Conservation (phyloP, 1,284 basidiomycete genomes). For the Quambalaria eucalypti region DNA sequence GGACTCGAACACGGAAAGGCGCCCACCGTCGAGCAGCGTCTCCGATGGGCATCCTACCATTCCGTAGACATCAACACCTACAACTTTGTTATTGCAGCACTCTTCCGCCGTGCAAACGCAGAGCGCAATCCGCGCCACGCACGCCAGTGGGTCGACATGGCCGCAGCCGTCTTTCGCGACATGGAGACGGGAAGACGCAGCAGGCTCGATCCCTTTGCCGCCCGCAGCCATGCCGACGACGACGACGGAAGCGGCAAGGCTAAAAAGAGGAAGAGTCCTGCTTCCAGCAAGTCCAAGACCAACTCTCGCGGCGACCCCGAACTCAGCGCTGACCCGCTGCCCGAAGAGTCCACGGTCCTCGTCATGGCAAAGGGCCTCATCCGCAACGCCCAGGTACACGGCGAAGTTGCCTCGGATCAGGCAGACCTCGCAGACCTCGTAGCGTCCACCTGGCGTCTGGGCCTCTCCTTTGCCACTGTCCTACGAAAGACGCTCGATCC, state of each 20-base stretch:
- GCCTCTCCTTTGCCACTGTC: not conserved
- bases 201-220: slow-evolving; percentile 1
- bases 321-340: slow-evolving; percentile 19
- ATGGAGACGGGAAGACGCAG: slow-evolving; percentile 16
- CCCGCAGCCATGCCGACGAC: too few species aligned
- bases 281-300: not conserved
- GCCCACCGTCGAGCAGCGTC: not conserved
- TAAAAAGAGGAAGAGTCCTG: too few species aligned
- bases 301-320: not conserved
- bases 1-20: not conserved
- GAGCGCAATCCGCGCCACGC: not conserved
- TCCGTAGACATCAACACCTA: not conserved
- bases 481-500: not conserved
- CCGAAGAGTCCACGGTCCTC: slow-evolving; percentile 27
- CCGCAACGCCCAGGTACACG: slow-evolving; percentile 1
- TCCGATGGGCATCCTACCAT: not conserved
- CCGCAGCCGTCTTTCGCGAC: slow-evolving; percentile 28
- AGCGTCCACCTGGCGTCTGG: not conserved
- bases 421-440: not conserved
- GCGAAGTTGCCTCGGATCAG: not conserved
- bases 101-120: not conserved
- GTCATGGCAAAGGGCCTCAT: slow-evolving; percentile 35
- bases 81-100: not conserved
- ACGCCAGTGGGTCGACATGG: slow-evolving; percentile 22
- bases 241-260: too few species aligned